Base-by-base conservation (phyloP, 78 protist species). In the Diacronema lutheri region DNA sequence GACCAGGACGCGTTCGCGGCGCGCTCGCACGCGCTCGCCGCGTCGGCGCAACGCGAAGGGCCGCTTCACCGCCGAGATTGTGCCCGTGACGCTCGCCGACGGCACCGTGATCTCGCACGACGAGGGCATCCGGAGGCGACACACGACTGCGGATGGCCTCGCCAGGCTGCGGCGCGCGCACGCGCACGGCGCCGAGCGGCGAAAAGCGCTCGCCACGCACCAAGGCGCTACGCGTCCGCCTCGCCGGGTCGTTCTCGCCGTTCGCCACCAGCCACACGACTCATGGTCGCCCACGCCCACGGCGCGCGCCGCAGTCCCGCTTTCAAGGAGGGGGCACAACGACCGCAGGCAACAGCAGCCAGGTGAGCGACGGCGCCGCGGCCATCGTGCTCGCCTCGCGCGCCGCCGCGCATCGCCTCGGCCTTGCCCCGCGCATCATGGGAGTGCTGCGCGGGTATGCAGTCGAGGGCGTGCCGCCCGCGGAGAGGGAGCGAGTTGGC, bases 361-460 rank as follows among this genome's bases (percentile, higher is more conserved):
- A 90, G 65, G 85, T 90, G 66, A 25, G 74, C 62, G 92, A 90
- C 61, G 92, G 88, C 46, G 92, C 92, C 11, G 31, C 90, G 13
- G 92, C 92, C 12, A 86, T 90, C n/a, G 31, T 90, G 46, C 20
- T 90, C 73, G 20, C 11, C 40, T 35, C 50, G 82, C 92, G 64
- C 41, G 31, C 25, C 33, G n/a, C 13, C 40, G 40, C 41, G 40
- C 1, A 73, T 41, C 25, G 72, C 66, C 85, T 66, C 46, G 85
- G 85, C 23, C 44, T 89, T 38, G 21, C 1, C 46, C 81, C 82
- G 57, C 50, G 50, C 50, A 7, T 44, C 16, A 2, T 64, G 37
- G 71, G 38, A 13, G 7, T 1, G 71, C 38, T 64, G 37, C 35
- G 11, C 38, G 1, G 25, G 33, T 64, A 29, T 37, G 38, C 31